phyloP scores from a whole-genome alignment of 2,329 filamentous ascomycete genomes.

The Chaetomium strumarium region DNA sequence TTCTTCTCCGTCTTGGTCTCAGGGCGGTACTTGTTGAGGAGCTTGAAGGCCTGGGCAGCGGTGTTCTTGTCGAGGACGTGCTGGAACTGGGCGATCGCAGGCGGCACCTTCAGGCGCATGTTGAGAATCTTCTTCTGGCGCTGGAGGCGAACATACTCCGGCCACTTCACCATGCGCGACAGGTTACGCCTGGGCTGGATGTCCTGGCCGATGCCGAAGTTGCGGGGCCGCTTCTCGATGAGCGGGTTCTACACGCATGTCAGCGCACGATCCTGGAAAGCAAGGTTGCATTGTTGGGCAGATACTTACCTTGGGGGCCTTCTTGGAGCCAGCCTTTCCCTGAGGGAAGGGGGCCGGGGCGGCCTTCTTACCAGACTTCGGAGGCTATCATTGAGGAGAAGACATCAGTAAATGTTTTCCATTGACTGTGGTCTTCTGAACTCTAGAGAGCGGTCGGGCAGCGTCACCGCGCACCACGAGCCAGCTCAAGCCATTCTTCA shows the following conservation, averaged over 20 bases:
- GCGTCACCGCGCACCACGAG: slow-evolving; percentile 49
- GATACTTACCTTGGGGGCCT: slow-evolving; percentile 83
- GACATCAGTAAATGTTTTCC: slow-evolving; percentile 86
- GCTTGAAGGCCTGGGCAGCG: slow-evolving; percentile 95
- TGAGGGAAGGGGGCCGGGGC: slow-evolving; percentile 94
- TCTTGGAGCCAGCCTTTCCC: slow-evolving; percentile 88
- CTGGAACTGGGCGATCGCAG: slow-evolving; percentile 95
- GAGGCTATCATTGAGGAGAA: slow-evolving; percentile 99
- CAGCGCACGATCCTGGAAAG: slow-evolving; percentile 15
- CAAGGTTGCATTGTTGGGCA: neutral
- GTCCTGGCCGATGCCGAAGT: slow-evolving; percentile 99
- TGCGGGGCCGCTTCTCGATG: slow-evolving; percentile 94
- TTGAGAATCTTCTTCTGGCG: slow-evolving; percentile 92
- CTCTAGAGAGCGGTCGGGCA: slow-evolving; percentile 73
- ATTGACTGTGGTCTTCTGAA: slow-evolving; percentile 72
- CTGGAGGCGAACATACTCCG: slow-evolving; percentile 97
- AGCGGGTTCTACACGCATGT: slow-evolving; percentile 77
- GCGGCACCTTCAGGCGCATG: slow-evolving; percentile 97
- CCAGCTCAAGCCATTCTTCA: slow-evolving; percentile 63
- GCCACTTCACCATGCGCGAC: slow-evolving; percentile 98
- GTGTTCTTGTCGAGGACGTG: slow-evolving; percentile 95
- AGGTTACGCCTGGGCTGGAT: slow-evolving; percentile 96
- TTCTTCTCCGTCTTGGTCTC: slow-evolving; percentile 99
- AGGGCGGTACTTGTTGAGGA: slow-evolving; percentile 99
- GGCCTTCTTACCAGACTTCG: slow-evolving; percentile 96